Percentiles rank a stretch among this genome's conserved stretches.
Evolutionary conservation across 495 filamentous ascomycete species (phyloP).

Genomic region (Aspergillus homomorphus): DNA sequence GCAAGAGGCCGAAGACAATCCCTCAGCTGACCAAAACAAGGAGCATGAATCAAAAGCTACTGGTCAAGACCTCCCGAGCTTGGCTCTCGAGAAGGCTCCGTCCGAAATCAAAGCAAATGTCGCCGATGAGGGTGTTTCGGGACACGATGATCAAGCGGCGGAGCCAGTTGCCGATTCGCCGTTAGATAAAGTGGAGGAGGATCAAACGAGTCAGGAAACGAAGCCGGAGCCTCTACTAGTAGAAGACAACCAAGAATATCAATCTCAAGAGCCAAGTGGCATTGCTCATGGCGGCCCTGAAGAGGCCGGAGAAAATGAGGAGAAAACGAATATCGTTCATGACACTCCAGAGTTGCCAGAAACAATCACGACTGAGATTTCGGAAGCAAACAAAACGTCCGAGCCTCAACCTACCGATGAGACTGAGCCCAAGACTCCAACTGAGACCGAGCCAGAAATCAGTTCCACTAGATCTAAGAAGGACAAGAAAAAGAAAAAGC

Average conservation of each 20-base stretch:
- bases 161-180: no score
- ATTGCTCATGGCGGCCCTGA: not conserved
- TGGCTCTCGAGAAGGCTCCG: not conserved
- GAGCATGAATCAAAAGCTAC: not conserved
- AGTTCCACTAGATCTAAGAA: constrained; percentile 34
- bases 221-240: not conserved
- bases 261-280: not conserved
- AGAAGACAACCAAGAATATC: not conserved
- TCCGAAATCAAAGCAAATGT: not conserved
- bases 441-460: constrained; percentile 14
- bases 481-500: constrained; percentile 43
- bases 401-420: constrained; percentile 9
- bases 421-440: constrained; percentile 9
- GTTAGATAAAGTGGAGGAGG: not conserved
- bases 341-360: not conserved
- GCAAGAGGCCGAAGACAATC: not conserved
- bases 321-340: not conserved
- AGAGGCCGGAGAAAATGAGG: not conserved
- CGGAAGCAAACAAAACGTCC: not conserved
- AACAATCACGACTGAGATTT: not conserved
- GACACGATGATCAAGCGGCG: not conserved
- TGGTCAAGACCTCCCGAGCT: not conserved
- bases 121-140: not conserved
- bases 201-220: not conserved
- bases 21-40: not conserved